Evolutionary conservation across 2,329 filamentous ascomycete genomes (phyloP).

Genomic region (Arachnopeziza araneosa): DNA sequence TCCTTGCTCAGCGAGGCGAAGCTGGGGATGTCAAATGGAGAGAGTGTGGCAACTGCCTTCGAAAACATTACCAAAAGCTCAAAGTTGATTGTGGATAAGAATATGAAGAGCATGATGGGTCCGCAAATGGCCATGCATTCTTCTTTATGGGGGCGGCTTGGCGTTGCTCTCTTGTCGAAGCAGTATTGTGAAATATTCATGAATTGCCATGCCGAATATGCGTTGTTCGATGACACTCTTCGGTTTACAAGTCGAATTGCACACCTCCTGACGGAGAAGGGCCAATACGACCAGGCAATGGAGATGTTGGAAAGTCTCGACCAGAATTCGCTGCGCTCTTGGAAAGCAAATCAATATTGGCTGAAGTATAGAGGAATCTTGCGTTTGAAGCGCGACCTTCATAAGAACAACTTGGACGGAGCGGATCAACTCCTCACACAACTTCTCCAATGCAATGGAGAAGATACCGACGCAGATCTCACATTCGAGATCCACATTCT

Average conservation of each 20-base stretch:
- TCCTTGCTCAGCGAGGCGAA: constrained; percentile 83
- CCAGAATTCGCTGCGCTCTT: constrained; percentile 57
- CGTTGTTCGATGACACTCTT: constrained; percentile 71
- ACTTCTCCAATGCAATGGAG: constrained; percentile 38
- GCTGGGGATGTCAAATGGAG: constrained; percentile 66
- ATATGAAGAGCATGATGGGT: constrained; percentile 67
- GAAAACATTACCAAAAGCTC: constrained; percentile 80
- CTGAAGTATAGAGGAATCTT: constrained; percentile 61
- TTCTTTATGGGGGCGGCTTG: constrained; percentile 71
- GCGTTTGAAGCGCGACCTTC: constrained; percentile 57
- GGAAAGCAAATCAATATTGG: constrained; percentile 74
- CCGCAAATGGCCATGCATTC: constrained; percentile 68
- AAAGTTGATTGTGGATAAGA: constrained; percentile 72
- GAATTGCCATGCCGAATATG: constrained; percentile 59
- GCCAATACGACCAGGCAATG: constrained; percentile 66
- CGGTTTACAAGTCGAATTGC: constrained; percentile 69
- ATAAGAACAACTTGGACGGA: constrained; percentile 49
- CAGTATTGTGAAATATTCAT: constrained; percentile 69
- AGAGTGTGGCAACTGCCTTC: constrained; percentile 56
- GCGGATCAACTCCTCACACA: constrained; percentile 52
- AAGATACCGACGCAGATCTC: constrained; percentile 52
- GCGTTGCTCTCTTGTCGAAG: constrained; percentile 49
- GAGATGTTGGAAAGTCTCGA: constrained; percentile 54
- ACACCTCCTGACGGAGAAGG: constrained; percentile 58
- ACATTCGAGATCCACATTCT: constrained; percentile 52